phyloP scores from a whole-genome alignment of 2,329 filamentous ascomycete species.

The Akanthomyces lecanii region DNA sequence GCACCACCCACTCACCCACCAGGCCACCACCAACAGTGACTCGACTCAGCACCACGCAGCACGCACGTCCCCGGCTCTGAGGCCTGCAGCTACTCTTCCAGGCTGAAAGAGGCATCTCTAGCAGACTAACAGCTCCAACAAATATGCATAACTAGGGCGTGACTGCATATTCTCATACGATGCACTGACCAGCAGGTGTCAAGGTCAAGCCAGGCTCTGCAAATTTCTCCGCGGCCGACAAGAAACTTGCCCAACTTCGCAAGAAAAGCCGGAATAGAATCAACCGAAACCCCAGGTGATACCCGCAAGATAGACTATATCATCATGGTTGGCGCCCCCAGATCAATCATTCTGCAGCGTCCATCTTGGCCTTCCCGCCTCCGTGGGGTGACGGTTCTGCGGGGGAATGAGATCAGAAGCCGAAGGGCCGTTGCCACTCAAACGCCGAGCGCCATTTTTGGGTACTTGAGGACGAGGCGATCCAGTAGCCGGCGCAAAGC shows the following conservation, averaged over 20 bases:
- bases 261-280: background rate
- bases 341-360: background rate
- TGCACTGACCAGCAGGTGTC: background rate
- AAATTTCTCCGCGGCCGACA: background rate
- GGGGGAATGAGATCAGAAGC: conserved; percentile 8
- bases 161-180: background rate
- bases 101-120: background rate
- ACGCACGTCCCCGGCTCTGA: background rate
- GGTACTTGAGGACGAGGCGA: background rate
- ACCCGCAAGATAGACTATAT: background rate
- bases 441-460: conserved; percentile 12
- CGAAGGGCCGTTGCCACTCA: background rate
- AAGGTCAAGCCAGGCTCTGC: background rate
- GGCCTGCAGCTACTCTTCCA: background rate
- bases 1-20: background rate
- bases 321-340: background rate
- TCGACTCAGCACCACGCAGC: background rate
- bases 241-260: background rate
- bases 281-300: background rate
- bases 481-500: conserved; percentile 2
- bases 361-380: background rate
- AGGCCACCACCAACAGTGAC: background rate
- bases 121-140: background rate
- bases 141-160: background rate
- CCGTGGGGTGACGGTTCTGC: conserved; percentile 7